Evolutionary conservation across 2,329 filamentous ascomycete genomes (phyloP), one percentile per base, ranked within the genome.

Genomic region (Huntiella omanensis): DNA sequence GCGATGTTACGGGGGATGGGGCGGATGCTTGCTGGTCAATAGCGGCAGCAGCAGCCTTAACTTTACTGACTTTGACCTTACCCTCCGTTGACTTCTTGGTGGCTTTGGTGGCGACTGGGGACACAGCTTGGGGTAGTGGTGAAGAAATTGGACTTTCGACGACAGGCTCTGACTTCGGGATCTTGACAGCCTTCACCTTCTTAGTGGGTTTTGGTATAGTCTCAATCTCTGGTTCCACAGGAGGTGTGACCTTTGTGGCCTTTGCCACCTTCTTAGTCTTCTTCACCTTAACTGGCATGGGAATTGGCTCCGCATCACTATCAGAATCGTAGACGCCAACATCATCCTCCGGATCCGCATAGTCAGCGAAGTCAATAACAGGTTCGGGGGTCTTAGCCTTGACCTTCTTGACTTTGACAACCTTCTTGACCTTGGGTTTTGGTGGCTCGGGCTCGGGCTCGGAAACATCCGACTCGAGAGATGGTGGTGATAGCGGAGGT

Each of bases 401-500:
- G 16, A 46, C 37, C 17, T 22, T 39, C 10, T 49, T 46, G 6
- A 28, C 42, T 19, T 43, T 41, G 19, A 36, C 32, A 4, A 37
- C 43, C 33, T 49, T 49, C 5, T n/a, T 13, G 8, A 45, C 15
- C 36, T 49, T 49, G 6, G 28, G 11, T 34, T 46, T 49, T 16
- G 41, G 41, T 7, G 37, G 28, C 12, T n/a, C 40, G 2, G 56
- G 52, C 16, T 55, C 53, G 5, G 48, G 52, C 28, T 51, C 53
- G 19, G 53, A 44, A 32, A 55, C 48, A 5, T 19, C 28, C 19
- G 56, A 50, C 11, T 54, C 52, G 16, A 54, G 53, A 10, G 54
- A 47, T 49, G 55, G 53, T 7, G 52, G 52, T 13, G 57, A 52
- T 12, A 53, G 47, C 48, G 55, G 53, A 5, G 52, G 52, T 13